Evolutionary conservation across 805 yeast species (phyloP).

Genomic region (Yarrowia alimentaria): DNA sequence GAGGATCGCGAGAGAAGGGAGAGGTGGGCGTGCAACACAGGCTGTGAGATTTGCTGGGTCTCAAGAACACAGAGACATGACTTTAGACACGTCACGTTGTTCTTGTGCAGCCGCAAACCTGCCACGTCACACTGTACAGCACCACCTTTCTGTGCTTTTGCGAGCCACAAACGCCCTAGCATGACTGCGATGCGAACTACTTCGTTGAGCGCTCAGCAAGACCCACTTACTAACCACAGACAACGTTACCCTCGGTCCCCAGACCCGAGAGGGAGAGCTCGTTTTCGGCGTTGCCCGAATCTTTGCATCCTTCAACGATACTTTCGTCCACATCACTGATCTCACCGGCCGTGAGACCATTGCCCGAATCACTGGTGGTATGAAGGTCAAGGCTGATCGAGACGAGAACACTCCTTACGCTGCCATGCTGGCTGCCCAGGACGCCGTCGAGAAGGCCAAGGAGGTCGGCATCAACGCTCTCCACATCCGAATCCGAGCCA

Average conservation of each 20-base stretch:
- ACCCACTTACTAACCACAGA: constrained; percentile 33
- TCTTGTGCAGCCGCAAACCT: no score
- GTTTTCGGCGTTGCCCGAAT: constrained; percentile 99
- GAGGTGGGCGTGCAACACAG: background rate
- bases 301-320: constrained; percentile 99
- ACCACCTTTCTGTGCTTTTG: no score
- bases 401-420: constrained; percentile 99
- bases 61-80: no score
- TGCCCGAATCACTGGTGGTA: constrained; percentile 99
- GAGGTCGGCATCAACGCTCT: constrained; percentile 99
- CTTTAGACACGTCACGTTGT: no score
- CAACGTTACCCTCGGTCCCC: constrained; percentile 66
- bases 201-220: background rate
- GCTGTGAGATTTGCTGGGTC: no score
- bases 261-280: constrained; percentile 95
- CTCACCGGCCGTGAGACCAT: constrained; percentile 99
- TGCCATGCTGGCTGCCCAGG: constrained; percentile 99
- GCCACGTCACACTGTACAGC: no score
- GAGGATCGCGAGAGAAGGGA: background rate
- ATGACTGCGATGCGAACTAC: no score
- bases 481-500: constrained; percentile 99
- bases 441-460: constrained; percentile 97
- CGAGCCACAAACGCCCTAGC: no score
- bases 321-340: constrained; percentile 99
- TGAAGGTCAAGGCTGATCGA: constrained; percentile 99